Conservation (phyloP, 805 yeast species). For the Kazachstania psychrophila region DNA sequence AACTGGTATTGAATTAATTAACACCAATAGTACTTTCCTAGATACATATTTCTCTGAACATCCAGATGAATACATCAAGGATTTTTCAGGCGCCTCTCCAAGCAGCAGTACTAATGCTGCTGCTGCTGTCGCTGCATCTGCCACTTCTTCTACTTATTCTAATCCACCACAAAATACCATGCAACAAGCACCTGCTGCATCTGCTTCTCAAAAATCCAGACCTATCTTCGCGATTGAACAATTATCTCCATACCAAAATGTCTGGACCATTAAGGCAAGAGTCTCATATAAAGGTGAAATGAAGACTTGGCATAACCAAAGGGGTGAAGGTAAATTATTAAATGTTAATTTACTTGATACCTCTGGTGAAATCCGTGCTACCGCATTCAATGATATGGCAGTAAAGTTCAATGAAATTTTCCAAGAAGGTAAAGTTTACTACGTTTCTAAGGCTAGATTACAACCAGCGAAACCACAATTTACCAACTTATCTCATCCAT, state of each 20-base stretch:
- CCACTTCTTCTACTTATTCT: slow-evolving; percentile 4
- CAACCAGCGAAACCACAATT: slow-evolving; percentile 80
- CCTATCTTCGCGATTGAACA: slow-evolving; percentile 70
- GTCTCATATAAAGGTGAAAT: slow-evolving; percentile 82
- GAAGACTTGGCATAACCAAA: slow-evolving; percentile 76
- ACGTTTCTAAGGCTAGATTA: slow-evolving; percentile 70
- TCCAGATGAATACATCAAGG: slow-evolving; percentile 38
- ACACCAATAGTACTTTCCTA: slow-evolving; percentile 34
- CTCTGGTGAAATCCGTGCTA: slow-evolving; percentile 91
- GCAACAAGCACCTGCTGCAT: slow-evolving; percentile 7
- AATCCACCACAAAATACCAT: not conserved
- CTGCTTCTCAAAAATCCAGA: slow-evolving; percentile 25
- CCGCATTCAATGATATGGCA: slow-evolving; percentile 84
- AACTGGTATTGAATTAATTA: slow-evolving; percentile 32
- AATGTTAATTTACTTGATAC: slow-evolving; percentile 84
- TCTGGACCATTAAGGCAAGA: slow-evolving; percentile 90
- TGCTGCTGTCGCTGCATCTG: slow-evolving; percentile 5
- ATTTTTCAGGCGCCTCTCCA: slow-evolving; percentile 23
- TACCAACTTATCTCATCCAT: slow-evolving; percentile 75
- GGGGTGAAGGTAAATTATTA: slow-evolving; percentile 86
- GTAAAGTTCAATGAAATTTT: slow-evolving; percentile 66
- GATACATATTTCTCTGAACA: slow-evolving; percentile 52
- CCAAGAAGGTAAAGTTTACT: slow-evolving; percentile 85
- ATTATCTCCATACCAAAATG: slow-evolving; percentile 80
- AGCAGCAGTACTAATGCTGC: slow-evolving; percentile 7